Evolutionary conservation across 768 basidiomycete species (phyloP).

Genomic region (Russula compacta): DNA sequence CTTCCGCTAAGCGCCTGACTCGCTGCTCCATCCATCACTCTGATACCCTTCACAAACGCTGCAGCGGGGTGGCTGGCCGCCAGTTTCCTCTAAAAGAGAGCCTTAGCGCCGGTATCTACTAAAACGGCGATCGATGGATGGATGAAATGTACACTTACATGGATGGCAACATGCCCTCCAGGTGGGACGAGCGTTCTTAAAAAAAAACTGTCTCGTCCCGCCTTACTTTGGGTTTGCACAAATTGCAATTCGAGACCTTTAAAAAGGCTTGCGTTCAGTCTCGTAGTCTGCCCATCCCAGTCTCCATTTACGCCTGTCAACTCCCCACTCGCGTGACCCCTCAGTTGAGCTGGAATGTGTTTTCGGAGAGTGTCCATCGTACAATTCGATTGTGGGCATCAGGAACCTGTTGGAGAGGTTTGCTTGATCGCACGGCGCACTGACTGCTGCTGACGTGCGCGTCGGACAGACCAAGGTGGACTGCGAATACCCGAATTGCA

Average conservation of each 20-base stretch:
- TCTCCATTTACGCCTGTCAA: background rate
- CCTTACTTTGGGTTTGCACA: conserved; percentile 5
- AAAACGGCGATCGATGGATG: conserved; percentile 13
- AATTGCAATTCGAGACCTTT: conserved; percentile 15
- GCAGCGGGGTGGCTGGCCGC: conserved; percentile 6
- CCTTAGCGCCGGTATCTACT: conserved; percentile 10
- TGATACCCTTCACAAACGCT: conserved; percentile 16
- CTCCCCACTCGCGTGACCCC: background rate
- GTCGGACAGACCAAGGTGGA: background rate
- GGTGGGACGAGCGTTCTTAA: conserved; percentile 4
- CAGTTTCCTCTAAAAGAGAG: background rate
- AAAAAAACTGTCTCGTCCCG: background rate
- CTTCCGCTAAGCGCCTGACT: conserved; percentile 4
- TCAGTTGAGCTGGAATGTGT: conserved; percentile 11
- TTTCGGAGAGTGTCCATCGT: background rate
- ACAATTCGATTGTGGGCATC: conserved; percentile 10
- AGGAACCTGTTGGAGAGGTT: background rate
- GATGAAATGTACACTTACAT: background rate
- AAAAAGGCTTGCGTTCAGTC: conserved; percentile 3
- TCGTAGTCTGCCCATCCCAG: background rate
- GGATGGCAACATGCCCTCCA: background rate
- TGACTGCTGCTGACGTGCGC: background rate
- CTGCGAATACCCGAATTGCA: conserved; percentile 3
- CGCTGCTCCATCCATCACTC: conserved; percentile 1
- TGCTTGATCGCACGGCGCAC: background rate